Conservation (phyloP, 108 stramenopile species). For the Cyclotella kingstonii region DNA sequence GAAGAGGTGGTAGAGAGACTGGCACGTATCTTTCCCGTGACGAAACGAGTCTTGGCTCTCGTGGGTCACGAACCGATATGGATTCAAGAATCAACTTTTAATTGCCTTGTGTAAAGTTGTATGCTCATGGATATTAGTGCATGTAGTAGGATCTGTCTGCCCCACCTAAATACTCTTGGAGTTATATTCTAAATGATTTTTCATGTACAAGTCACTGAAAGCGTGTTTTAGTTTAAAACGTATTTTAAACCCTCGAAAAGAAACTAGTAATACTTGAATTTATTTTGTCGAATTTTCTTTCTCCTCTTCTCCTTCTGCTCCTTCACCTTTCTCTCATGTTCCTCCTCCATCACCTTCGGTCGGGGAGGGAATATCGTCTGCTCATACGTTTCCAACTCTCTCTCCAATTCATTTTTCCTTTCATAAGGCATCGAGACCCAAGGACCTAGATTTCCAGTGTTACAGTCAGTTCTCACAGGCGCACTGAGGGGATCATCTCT, state of each 20-base stretch:
- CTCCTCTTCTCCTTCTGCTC: constrained; percentile 37
- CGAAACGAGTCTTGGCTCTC: constrained; percentile 10
- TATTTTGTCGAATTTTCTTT: constrained; percentile 22
- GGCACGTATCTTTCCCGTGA: constrained; percentile 16
- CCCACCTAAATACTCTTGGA: too few relatives aligned
- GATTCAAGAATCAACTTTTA: constrained; percentile 22
- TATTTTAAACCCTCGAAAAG: neutral
- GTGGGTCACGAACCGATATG: constrained; percentile 15
- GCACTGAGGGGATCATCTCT: too few relatives aligned
- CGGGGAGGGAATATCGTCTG: constrained; percentile 65
- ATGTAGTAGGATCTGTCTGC: too few relatives aligned
- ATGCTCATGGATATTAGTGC: too few relatives aligned
- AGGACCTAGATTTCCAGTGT: constrained; percentile 44
- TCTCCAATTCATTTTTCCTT: constrained; percentile 68
- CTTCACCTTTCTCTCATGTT: constrained; percentile 44
- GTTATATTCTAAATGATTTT: too few relatives aligned
- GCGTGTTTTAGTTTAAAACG: too few relatives aligned
- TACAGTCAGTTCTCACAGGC: neutral
- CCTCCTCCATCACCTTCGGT: constrained; percentile 59
- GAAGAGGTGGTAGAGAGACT: neutral
- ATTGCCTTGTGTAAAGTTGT: too few relatives aligned
- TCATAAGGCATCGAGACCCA: constrained; percentile 57
- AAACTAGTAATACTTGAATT: constrained; percentile 17
- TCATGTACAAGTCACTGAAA: too few relatives aligned
- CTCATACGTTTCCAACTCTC: constrained; percentile 67